Evolutionary conservation across 768 basidiomycete species (phyloP), one percentile per base, ranked within the genome.

Genomic region (Pisolithus orientalis): DNA sequence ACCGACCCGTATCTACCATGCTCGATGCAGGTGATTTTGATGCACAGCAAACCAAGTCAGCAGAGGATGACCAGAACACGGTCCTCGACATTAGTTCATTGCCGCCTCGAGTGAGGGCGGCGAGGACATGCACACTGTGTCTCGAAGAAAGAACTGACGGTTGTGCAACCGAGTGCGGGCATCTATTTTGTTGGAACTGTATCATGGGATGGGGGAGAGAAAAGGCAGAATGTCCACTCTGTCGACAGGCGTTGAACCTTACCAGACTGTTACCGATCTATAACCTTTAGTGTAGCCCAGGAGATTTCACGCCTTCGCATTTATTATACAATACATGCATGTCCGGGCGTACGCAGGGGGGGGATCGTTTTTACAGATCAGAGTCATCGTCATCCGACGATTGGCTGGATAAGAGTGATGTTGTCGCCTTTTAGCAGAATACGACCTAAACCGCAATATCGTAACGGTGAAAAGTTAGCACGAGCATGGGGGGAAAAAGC

Each of bases 341-440:
- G 34, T 52, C 53, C 37, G 29, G 45, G 45, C 48, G 50, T 52
- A 52, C 42, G 45, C 21, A 48, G 21, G 34, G 44, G 49, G 42
- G 50, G 38, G 44, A 28, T 17, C 16, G 21, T 64, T 62, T 57
- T 65, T 24, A 42, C 40, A 52, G 29, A 46, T 45, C 39, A 17
- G 40, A 17, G 29, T 28, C 39, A 21, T 21, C 21, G 21, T 42
- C 29, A 43, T 69, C 57, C 73, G 63, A 64, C 66, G 28, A 74
- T 58, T 71, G 85, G 88, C 65, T 95, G 92, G 66, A 97, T 95
- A 50, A 94, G 81, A n/a, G 95, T 97, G 65, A 98, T 97, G 67
- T 94, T 96, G 67, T 98, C 95, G 53, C 95, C 95, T 72, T 98
- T 98, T 57, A 98, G 77, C 59, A 98, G 76, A 68, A 97, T 91